These are phyloP conservation scores for Candida albicans DNA, from an alignment of 1,139 yeast species.

Conservation along the genomic window DNA sequence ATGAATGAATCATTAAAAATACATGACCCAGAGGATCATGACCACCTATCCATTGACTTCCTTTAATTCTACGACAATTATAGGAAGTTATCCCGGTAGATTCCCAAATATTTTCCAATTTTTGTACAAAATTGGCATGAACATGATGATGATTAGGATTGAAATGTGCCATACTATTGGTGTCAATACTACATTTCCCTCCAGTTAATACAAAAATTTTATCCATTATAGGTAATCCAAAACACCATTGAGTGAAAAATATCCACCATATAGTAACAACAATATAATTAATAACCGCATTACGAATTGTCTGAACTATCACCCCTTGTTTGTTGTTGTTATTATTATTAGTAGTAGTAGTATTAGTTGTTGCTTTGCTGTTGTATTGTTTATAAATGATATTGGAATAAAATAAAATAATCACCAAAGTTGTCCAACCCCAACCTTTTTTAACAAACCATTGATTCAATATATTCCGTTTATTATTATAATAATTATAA, in stretches of 20 bases:
- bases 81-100: slow-evolving; percentile 40
- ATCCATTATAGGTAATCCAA: slow-evolving; percentile 90
- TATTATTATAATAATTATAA: slow-evolving; percentile 59
- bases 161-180: not conserved
- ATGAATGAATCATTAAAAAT: slow-evolving; percentile 72
- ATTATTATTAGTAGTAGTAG: too few relatives aligned
- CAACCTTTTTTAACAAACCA: slow-evolving; percentile 86
- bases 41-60: slow-evolving; percentile 79
- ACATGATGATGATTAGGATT: not conserved
- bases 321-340: too few relatives aligned
- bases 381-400: slow-evolving; percentile 5
- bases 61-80: slow-evolving; percentile 61
- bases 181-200: slow-evolving; percentile 59
- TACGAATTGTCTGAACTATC: slow-evolving; percentile 7
- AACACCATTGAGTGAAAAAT: slow-evolving; percentile 84
- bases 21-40: slow-evolving; percentile 97
- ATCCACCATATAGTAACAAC: slow-evolving; percentile 77
- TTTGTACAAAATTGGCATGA: slow-evolving; percentile 8
- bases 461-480: slow-evolving; percentile 65
- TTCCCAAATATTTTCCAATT: slow-evolving; percentile 15
- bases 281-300: slow-evolving; percentile 39
- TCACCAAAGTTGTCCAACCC: slow-evolving; percentile 75
- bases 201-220: slow-evolving; percentile 77
- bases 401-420: slow-evolving; percentile 30
- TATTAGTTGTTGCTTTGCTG: not conserved